Evolutionary conservation across 2,329 filamentous ascomycete genomes (phyloP).

Genomic region (Aspergillus sp.): DNA sequence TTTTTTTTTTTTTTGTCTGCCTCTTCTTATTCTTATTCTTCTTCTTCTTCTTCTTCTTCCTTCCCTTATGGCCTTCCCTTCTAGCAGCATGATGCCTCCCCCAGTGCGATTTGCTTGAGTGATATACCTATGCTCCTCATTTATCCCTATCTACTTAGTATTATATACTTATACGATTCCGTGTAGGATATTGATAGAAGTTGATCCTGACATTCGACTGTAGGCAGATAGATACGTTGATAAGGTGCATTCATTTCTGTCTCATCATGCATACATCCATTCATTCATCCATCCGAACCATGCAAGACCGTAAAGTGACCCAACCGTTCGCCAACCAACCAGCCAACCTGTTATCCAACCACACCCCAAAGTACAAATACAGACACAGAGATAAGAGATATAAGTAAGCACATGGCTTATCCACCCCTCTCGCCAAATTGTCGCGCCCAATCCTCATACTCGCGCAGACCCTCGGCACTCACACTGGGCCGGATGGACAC

Average conservation of each 20-base stretch:
- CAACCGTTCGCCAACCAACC: not conserved
- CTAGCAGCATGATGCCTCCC: no score
- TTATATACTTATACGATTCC: not conserved
- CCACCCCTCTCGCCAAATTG: slow-evolving; percentile 92
- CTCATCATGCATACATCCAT: not conserved
- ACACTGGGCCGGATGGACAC: slow-evolving; percentile 86
- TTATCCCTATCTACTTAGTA: no score
- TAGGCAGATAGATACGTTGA: not conserved
- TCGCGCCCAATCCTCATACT: slow-evolving; percentile 91
- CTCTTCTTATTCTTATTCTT: no score
- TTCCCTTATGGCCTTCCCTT: no score
- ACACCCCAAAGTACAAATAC: not conserved
- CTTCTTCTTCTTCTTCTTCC: not conserved
- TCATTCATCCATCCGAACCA: not conserved
- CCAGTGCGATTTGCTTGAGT: no score
- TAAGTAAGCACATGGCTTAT: slow-evolving; percentile 35
- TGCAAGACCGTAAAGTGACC: not conserved
- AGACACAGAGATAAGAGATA: not conserved
- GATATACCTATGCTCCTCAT: no score
- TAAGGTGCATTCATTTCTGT: no score
- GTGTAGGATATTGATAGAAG: not conserved
- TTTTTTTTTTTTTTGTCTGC: no score
- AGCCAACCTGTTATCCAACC: not conserved
- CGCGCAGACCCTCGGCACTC: slow-evolving; percentile 74
- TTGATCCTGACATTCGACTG: not conserved